phyloP scores from a whole-genome alignment of 2,329 filamentous ascomycete species.

The Clonostachys rosea region DNA sequence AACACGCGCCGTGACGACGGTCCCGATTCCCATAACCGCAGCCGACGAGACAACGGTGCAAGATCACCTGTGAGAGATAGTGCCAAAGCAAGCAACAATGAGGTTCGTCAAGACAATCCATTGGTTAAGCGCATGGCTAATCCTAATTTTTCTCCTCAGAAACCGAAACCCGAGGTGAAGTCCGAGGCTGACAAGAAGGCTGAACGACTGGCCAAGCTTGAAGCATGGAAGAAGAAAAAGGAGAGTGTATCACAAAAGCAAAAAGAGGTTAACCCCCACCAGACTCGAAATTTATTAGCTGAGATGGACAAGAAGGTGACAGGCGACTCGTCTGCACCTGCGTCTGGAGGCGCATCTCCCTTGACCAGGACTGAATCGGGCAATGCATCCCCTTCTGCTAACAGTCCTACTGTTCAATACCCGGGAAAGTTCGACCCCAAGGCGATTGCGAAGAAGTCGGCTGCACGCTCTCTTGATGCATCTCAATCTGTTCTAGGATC shows the following conservation, averaged over 20 bases:
- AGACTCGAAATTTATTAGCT: constrained; percentile 62
- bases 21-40: constrained; percentile 64
- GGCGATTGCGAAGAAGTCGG: constrained; percentile 74
- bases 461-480: constrained; percentile 49
- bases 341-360: constrained; percentile 1
- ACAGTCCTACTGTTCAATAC: constrained; percentile 54
- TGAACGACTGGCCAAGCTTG: constrained; percentile 74
- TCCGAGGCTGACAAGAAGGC: constrained; percentile 71
- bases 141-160: not conserved
- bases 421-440: constrained; percentile 84
- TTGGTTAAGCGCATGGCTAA: constrained; percentile 12
- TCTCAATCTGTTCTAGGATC: constrained; percentile 43
- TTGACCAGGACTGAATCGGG: constrained; percentile 30
- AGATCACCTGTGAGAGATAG: constrained; percentile 45
- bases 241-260: constrained; percentile 71
- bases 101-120: constrained; percentile 41
- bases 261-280: constrained; percentile 60
- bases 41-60: constrained; percentile 57
- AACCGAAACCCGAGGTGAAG: constrained; percentile 34
- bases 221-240: constrained; percentile 90
- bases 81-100: constrained; percentile 42
- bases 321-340: constrained; percentile 33
- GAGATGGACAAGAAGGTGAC: constrained; percentile 70
- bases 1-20: constrained; percentile 64
- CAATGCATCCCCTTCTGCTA: constrained; percentile 39